Percentiles rank a stretch among this genome's conserved stretches.
Evolutionary conservation across 768 basidiomycete genomes (phyloP).

Genomic region (Leccinum olivaceopallidum): DNA sequence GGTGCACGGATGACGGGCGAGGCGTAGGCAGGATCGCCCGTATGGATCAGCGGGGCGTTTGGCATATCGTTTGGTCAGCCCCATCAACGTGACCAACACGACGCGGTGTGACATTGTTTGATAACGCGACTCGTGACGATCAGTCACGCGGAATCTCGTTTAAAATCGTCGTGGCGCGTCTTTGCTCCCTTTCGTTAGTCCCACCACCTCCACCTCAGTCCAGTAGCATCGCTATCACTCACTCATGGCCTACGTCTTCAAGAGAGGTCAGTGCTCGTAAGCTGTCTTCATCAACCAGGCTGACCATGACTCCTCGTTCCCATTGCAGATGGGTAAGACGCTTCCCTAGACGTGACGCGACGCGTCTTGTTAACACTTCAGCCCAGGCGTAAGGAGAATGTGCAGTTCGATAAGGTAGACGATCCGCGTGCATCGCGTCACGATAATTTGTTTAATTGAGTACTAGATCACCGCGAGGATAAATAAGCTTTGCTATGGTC

Average conservation of each 20-base stretch:
- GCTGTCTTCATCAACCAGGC: neutral
- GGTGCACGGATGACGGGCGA: constrained; percentile 47
- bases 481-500: constrained; percentile 92
- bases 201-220: constrained; percentile 25
- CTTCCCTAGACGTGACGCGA: constrained; percentile 14
- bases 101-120: constrained; percentile 37
- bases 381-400: constrained; percentile 80
- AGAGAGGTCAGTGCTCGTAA: constrained; percentile 46
- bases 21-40: constrained; percentile 41
- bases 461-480: constrained; percentile 81
- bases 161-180: constrained; percentile 36
- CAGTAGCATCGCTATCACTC: constrained; percentile 2
- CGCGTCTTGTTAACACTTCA: constrained; percentile 24
- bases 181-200: constrained; percentile 14
- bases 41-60: constrained; percentile 31
- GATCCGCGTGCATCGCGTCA: constrained; percentile 9
- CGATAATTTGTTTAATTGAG: constrained; percentile 17
- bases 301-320: constrained; percentile 12
- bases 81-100: constrained; percentile 4
- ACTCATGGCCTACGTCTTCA: constrained; percentile 54
- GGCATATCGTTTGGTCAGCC: constrained; percentile 22
- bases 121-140: constrained; percentile 30
- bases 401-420: constrained; percentile 89
- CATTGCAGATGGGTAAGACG: constrained; percentile 47
- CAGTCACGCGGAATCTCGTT: constrained; percentile 27